A percentile compares a stretch with the other conserved stretches of the same genome.
Evolutionary conservation across 352 stramenopile species (phyloP).

Genomic region (Globisporangium okanoganense): DNA sequence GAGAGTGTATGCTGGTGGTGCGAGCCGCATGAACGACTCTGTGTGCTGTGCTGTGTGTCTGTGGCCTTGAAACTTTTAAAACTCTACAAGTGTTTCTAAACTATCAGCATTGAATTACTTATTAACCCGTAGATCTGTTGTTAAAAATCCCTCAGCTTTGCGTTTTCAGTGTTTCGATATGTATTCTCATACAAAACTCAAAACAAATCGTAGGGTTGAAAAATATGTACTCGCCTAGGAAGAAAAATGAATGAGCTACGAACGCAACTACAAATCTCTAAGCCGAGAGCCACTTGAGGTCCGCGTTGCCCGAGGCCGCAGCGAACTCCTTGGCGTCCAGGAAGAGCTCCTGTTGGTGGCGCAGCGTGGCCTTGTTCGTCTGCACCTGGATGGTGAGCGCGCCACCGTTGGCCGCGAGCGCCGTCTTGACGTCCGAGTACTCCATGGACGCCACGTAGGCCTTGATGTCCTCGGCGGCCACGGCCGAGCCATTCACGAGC

Average conservation of each 20-base stretch:
- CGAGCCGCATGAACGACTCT: not conserved
- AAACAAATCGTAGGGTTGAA: not conserved
- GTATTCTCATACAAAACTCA: not conserved
- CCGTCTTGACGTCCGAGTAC: constrained; percentile 73
- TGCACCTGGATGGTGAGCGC: constrained; percentile 42
- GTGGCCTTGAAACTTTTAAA: not conserved
- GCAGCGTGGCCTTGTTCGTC: constrained; percentile 41
- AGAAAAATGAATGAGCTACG: not conserved
- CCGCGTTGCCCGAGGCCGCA: constrained; percentile 25
- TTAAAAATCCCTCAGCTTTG: not conserved
- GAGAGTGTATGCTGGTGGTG: not conserved
- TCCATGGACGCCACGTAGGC: constrained; percentile 76
- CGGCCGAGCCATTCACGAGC: constrained; percentile 38
- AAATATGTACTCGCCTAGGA: not conserved
- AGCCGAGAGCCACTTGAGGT: constrained; percentile 44
- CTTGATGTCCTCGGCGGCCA: constrained; percentile 47
- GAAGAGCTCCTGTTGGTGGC: constrained; percentile 65
- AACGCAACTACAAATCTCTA: constrained; percentile 1
- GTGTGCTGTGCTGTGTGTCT: not conserved
- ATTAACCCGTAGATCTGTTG: not conserved
- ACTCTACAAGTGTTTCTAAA: too few relatives aligned
- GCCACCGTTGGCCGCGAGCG: constrained; percentile 25
- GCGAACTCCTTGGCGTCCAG: constrained; percentile 71
- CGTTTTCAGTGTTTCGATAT: not conserved
- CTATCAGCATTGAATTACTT: constrained; percentile 7